Evolutionary conservation across 176 grass and related monocot genomes (phyloP).

Genomic region (Lolium perenne): DNA sequence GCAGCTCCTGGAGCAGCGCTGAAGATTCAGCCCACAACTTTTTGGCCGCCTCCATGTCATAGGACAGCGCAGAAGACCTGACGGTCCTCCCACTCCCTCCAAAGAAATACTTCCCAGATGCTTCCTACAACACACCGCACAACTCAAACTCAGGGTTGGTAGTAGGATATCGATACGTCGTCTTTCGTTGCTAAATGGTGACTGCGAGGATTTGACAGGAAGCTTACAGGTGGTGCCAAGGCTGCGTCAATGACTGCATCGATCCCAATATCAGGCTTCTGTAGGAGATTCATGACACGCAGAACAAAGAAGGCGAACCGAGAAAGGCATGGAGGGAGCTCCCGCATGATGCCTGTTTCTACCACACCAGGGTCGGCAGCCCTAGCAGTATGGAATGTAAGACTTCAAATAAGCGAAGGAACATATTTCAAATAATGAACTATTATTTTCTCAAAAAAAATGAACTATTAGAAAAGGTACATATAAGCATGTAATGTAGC

Average conservation of each 20-base stretch:
- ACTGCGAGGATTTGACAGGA: slow-evolving; percentile 2
- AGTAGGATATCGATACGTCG: background rate
- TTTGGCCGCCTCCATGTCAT: slow-evolving; percentile 56
- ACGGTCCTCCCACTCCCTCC: slow-evolving; percentile 77
- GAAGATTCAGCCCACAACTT: slow-evolving; percentile 76
- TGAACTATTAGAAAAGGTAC: background rate
- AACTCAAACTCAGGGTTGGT: background rate
- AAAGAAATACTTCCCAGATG: slow-evolving; percentile 87
- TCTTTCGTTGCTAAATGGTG: background rate
- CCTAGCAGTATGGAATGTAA: slow-evolving; percentile 44
- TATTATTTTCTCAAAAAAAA: no score
- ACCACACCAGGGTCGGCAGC: slow-evolving; percentile 83
- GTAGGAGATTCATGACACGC: slow-evolving; percentile 57
- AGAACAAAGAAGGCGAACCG: slow-evolving; percentile 59
- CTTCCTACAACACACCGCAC: slow-evolving; percentile 53
- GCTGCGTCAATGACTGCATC: slow-evolving; percentile 82
- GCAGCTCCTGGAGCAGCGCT: slow-evolving; percentile 57
- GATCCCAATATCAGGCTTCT: slow-evolving; percentile 58
- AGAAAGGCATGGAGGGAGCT: slow-evolving; percentile 67
- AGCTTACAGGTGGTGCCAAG: slow-evolving; percentile 63
- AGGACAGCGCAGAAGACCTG: slow-evolving; percentile 63
- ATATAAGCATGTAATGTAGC: background rate
- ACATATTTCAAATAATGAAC: slow-evolving; percentile 15
- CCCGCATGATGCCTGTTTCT: slow-evolving; percentile 84
- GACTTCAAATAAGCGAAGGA: background rate